These are phyloP conservation scores for Rheum nobile DNA, from an alignment of 148 eudicot species.

Conservation along the genomic window DNA sequence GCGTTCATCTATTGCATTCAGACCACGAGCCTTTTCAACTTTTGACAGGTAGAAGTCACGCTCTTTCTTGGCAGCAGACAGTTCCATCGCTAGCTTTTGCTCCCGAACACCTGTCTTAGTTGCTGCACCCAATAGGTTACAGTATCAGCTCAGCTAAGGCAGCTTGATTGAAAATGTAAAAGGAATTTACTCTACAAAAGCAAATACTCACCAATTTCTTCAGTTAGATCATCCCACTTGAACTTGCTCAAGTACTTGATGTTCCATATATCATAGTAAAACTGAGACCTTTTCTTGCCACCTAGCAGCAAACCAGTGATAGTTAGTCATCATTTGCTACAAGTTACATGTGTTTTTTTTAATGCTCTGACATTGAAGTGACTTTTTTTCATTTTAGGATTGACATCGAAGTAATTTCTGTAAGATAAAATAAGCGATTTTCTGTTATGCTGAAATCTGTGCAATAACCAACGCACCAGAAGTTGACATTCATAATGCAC, in stretches of 20 bases:
- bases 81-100: slow-evolving; percentile 68
- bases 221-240: slow-evolving; percentile 91
- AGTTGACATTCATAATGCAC: background rate
- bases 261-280: slow-evolving; percentile 81
- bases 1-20: slow-evolving; percentile 59
- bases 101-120: slow-evolving; percentile 57
- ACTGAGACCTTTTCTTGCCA: slow-evolving; percentile 76
- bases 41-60: slow-evolving; percentile 65
- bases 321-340: background rate
- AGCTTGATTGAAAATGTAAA: background rate
- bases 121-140: slow-evolving; percentile 27
- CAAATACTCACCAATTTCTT: slow-evolving; percentile 45
- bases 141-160: slow-evolving; percentile 8
- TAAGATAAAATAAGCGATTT: background rate
- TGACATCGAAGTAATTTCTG: background rate
- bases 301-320: slow-evolving; percentile 31
- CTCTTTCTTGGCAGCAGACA: slow-evolving; percentile 77
- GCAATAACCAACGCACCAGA: background rate
- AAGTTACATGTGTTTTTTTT: background rate
- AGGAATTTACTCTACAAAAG: background rate
- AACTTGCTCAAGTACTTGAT: slow-evolving; percentile 93
- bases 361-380: background rate
- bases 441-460: background rate
- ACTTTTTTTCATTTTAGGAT: background rate
- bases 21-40: slow-evolving; percentile 66